These are phyloP conservation scores for Dissoconium aciculare DNA, from an alignment of 2,329 filamentous ascomycete genomes.

Conservation along the genomic window DNA sequence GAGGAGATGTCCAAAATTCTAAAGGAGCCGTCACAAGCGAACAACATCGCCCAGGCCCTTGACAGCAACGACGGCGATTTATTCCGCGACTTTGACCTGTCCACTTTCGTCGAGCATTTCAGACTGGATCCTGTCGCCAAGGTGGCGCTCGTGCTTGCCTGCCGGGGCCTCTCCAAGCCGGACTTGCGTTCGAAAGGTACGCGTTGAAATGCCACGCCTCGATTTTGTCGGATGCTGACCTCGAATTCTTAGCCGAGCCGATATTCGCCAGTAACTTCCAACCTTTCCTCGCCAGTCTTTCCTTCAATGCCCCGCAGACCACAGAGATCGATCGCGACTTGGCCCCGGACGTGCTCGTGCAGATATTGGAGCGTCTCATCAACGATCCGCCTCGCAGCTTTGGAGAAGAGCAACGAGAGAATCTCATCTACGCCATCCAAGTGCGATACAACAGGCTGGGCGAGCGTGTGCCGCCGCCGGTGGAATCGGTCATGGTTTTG, in stretches of 20 bases:
- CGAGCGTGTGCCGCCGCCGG: constrained; percentile 50
- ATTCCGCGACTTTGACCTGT: constrained; percentile 92
- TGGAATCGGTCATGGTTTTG: constrained; percentile 56
- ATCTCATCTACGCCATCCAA: constrained; percentile 49
- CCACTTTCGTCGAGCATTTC: constrained; percentile 90
- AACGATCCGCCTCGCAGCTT: constrained; percentile 78
- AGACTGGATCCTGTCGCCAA: constrained; percentile 79
- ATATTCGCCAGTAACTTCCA: constrained; percentile 69
- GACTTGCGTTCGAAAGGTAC: constrained; percentile 82
- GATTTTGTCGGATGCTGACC: too few relatives aligned
- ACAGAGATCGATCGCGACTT: constrained; percentile 52
- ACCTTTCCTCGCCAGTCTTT: constrained; percentile 62
- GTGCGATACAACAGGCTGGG: constrained; percentile 53
- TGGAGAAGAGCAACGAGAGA: constrained; percentile 57
- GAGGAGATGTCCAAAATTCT: constrained; percentile 77
- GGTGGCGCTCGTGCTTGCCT: constrained; percentile 73
- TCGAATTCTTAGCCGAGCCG: too few relatives aligned
- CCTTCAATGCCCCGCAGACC: constrained; percentile 34
- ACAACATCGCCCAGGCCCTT: constrained; percentile 84
- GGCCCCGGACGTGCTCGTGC: constrained; percentile 54
- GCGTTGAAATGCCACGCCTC: constrained; percentile 4
- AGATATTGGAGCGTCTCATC: constrained; percentile 72
- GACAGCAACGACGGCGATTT: constrained; percentile 83
- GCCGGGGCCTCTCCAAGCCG: constrained; percentile 63
- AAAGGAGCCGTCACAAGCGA: constrained; percentile 64